These are phyloP conservation scores for Spathaspora gorwiae DNA, from an alignment of 805 yeast genomes.

Conservation along the genomic window DNA sequence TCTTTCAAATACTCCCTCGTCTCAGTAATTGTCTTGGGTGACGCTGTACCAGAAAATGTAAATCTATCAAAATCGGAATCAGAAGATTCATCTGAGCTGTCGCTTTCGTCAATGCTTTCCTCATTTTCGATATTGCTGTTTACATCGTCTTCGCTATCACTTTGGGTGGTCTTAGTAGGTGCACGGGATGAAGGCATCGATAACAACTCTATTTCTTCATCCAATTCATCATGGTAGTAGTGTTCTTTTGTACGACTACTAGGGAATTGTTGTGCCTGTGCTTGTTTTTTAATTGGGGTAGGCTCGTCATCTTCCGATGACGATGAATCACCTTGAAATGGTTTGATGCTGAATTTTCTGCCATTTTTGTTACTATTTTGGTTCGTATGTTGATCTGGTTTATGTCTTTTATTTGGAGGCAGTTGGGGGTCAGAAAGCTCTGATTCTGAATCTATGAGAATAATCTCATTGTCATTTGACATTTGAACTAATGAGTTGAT, in stretches of 20 bases:
- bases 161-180: neutral
- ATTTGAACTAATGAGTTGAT: neutral
- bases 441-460: slow-evolving; percentile 23
- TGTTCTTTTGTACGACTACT: neutral
- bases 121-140: slow-evolving; percentile 1
- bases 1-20: slow-evolving; percentile 48
- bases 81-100: neutral
- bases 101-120: slow-evolving; percentile 1
- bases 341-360: neutral
- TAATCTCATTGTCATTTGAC: slow-evolving; percentile 14
- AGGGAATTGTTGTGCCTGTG: slow-evolving; percentile 1
- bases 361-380: neutral
- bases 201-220: slow-evolving; percentile 1
- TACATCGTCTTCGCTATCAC: neutral
- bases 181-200: slow-evolving; percentile 6
- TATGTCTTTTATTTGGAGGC: slow-evolving; percentile 5
- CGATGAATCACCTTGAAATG: slow-evolving; percentile 5
- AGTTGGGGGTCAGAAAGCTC: slow-evolving; percentile 1
- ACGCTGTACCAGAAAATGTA: slow-evolving; percentile 4
- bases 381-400: neutral
- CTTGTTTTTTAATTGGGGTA: neutral
- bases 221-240: neutral
- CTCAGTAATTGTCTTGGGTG: slow-evolving; percentile 12
- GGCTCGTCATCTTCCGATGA: neutral
- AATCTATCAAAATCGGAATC: slow-evolving; percentile 10